Evolutionary conservation across 2,329 filamentous ascomycete genomes (phyloP).

Genomic region (Trichoderma koningii): DNA sequence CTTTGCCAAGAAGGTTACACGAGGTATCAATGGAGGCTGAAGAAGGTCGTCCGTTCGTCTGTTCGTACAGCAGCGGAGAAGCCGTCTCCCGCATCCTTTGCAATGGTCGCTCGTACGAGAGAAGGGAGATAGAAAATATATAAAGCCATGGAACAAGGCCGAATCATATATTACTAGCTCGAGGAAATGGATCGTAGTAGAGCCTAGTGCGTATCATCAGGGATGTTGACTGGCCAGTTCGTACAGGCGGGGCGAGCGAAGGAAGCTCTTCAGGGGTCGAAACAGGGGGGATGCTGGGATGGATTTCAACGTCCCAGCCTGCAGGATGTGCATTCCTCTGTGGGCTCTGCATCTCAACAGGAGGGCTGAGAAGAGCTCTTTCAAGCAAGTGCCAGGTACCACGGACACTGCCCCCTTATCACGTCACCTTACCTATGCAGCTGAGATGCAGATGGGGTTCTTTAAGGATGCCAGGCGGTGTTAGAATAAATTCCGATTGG

Average conservation of each 20-base stretch:
- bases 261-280: not conserved
- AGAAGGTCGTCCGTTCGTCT: not conserved
- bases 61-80: conserved; percentile 6
- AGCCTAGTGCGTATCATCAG: not conserved
- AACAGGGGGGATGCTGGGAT: not conserved
- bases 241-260: conserved; percentile 4
- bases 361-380: not conserved
- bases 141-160: not conserved
- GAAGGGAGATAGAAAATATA: not conserved
- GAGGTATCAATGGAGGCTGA: not conserved
- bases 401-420: not conserved
- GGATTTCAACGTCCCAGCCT: not conserved
- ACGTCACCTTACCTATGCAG: not conserved
- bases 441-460: not conserved
- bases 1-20: not conserved
- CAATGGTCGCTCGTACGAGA: not conserved
- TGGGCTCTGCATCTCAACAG: not conserved
- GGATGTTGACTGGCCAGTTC: conserved; percentile 6
- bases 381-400: not conserved
- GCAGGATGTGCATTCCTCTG: not conserved
- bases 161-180: not conserved
- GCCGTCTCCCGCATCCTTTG: not conserved
- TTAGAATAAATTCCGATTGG: not conserved
- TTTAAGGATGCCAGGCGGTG: not conserved
- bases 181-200: not conserved